A percentile compares a stretch with the other conserved stretches of the same genome.
Conservation (phyloP, 2,329 filamentous ascomycete genomes). For the Nannizziopsis barbatae region DNA sequence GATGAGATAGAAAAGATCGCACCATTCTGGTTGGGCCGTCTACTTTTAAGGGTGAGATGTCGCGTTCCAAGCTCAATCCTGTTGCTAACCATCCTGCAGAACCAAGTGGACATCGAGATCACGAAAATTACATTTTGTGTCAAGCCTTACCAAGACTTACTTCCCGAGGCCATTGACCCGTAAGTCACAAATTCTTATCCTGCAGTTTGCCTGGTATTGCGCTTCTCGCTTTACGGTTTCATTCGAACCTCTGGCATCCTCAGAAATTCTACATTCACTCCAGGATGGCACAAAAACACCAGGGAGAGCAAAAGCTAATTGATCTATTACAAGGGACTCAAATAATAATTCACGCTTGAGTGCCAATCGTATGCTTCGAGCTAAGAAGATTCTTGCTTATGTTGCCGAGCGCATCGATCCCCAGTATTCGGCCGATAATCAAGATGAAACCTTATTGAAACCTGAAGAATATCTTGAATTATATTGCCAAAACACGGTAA, state of each 20-base stretch:
- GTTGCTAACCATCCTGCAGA: slow-evolving; percentile 3
- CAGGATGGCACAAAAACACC: too few relatives aligned
- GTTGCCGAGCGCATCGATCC: slow-evolving; percentile 83
- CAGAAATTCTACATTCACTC: too few relatives aligned
- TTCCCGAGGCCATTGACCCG: slow-evolving; percentile 69
- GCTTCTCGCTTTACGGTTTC: not conserved
- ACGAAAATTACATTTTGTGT: slow-evolving; percentile 93
- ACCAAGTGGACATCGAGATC: slow-evolving; percentile 31
- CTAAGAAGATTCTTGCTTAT: slow-evolving; percentile 88
- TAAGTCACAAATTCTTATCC: slow-evolving; percentile 25
- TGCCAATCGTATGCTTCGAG: slow-evolving; percentile 89
- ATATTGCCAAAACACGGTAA: slow-evolving; percentile 84
- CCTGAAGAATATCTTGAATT: slow-evolving; percentile 92
- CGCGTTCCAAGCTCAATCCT: too few relatives aligned
- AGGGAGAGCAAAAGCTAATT: too few relatives aligned
- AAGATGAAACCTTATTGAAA: slow-evolving; percentile 48
- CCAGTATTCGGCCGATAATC: slow-evolving; percentile 46
- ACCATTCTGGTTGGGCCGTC: slow-evolving; percentile 84
- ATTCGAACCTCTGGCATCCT: not conserved
- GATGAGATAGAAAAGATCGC: slow-evolving; percentile 76
- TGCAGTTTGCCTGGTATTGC: not conserved
- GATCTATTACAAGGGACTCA: slow-evolving; percentile 15
- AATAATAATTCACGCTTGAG: slow-evolving; percentile 75
- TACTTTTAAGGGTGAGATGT: slow-evolving; percentile 55
- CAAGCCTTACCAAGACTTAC: slow-evolving; percentile 62